Percentiles rank a stretch among this genome's conserved stretches.
phyloP scores from a whole-genome alignment of 257 asterid species.

The Solanum verrucosum region DNA sequence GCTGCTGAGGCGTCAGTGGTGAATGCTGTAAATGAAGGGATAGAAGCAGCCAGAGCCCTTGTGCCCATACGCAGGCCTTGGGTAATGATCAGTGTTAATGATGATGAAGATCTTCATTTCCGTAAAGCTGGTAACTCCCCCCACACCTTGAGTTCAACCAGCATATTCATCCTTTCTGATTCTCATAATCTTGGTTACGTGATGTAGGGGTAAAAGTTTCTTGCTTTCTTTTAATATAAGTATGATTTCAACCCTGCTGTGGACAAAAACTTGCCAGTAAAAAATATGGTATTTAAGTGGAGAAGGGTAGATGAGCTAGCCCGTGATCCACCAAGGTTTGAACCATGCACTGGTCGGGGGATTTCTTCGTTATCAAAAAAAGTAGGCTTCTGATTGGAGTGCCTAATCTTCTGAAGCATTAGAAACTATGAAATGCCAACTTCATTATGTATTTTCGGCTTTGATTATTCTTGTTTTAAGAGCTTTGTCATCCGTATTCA shows the following conservation, averaged over 20 bases:
- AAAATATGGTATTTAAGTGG: background rate
- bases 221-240: background rate
- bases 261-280: background rate
- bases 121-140: constrained; percentile 74
- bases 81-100: constrained; percentile 96
- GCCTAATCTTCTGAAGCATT: background rate
- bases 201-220: background rate
- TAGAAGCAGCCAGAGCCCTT: constrained; percentile 65
- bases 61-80: constrained; percentile 81
- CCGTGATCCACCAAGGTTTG: background rate
- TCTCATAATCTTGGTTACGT: background rate
- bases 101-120: constrained; percentile 74
- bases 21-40: constrained; percentile 78
- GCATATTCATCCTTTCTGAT: background rate
- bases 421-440: background rate
- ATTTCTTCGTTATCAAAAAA: background rate
- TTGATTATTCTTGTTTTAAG: background rate
- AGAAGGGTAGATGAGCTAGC: background rate
- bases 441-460: background rate
- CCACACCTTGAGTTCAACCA: background rate
- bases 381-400: background rate
- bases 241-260: background rate
- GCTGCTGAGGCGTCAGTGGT: constrained; percentile 90
- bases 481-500: background rate
- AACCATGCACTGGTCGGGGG: background rate